Evolutionary conservation across 805 yeast species (phyloP), one percentile per base, ranked within the genome.

Genomic region (Schizosaccharomyces cryophilus): DNA sequence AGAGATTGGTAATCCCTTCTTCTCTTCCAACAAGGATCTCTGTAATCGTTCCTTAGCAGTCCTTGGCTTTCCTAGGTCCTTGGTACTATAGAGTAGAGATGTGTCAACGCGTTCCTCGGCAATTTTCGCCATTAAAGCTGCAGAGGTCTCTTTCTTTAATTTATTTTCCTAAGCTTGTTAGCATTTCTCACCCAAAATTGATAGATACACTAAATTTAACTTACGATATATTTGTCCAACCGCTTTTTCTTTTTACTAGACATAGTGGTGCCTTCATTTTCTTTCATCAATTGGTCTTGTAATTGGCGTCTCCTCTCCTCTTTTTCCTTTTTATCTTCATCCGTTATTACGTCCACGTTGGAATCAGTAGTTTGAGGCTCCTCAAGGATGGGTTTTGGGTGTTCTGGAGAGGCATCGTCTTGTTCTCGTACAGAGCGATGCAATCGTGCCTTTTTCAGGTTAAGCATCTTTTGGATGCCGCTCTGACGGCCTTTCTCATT

Each of bases 401-500:
- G 19, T n/a, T 17, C 60, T 5, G 19, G 11, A 56, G 30, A 24
- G 17, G 30, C 19, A 29, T 38, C 69, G 3, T 68, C 72, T 54
- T 77, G 77, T 4, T 75, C 78, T 11, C 72, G 66, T 56, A 77
- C 78, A 48, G 84, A 72, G 65, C 84, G 87, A 67, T 83, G 84
- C 66, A 84, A 84, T 61, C 94, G 74, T 29, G 80, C 84, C 60
- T 73, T 72, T 64, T 80, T 82, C 66, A 87, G 73, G 59, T 82
- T 82, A 38, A 83, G 80, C 69, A 83, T 85, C 74, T 83, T 86
- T 35, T 87, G 82, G 67, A 87, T 82, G 77, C 84, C 84, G 21
- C 95, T 95, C 2, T 87, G 69, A 42, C 95, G 80, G 62, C 93
- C 95, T 73, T 84, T 85, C 69, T 84, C 95, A 69, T 87, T 87